Base-by-base conservation (phyloP, 495 filamentous ascomycete species). In the Xylaria grammica region DNA sequence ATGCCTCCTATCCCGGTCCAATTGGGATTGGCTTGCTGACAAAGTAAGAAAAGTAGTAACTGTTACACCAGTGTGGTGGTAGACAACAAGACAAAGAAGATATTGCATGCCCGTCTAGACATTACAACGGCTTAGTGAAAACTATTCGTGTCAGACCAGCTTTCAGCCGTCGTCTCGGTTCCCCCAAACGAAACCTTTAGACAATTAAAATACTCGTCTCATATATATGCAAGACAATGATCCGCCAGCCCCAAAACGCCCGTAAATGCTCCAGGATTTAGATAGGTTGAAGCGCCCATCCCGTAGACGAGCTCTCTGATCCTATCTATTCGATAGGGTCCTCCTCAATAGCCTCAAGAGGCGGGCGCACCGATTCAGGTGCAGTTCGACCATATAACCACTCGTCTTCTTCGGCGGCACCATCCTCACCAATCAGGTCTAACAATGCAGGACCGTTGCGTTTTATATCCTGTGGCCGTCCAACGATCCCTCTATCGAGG, bases 381-480 rank as follows among this genome's bases (percentile, higher is more conserved):
- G 74, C 77, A 24, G 60, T 64, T 55, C 70, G 80, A 50, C 76
- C 84, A 66, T 81, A 83, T 66, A 73, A 75, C 84, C 84, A 86
- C 60, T 85, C 80, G 54, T 85, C 84, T 42, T 82, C 75, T 9
- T 81, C 81, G 22, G 80, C 81, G 11, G 76, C 68, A 22, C 76
- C 80, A 54, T 84, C 80, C 40, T 85, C 84, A 19, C 78, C 75
- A 60, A 86, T 85, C 7, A 86, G 69, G 19, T 85, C 81, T 49
- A 83, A 68, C 57, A 86, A 71, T 15, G 85, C 78, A 59, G 82
- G 79, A 8, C 72, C 77, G 48, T 84, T 85, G 19, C 83, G 77
- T 66, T 81, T 81, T 57, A 86, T 86, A 22, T 85, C 80, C 46
- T 78, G 72, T 0, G 82, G 69, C 19, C 79, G 74, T 46, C 81